Evolutionary conservation across 495 filamentous ascomycete species (phyloP).

Genomic region (Aspergillus bertholletiae): DNA sequence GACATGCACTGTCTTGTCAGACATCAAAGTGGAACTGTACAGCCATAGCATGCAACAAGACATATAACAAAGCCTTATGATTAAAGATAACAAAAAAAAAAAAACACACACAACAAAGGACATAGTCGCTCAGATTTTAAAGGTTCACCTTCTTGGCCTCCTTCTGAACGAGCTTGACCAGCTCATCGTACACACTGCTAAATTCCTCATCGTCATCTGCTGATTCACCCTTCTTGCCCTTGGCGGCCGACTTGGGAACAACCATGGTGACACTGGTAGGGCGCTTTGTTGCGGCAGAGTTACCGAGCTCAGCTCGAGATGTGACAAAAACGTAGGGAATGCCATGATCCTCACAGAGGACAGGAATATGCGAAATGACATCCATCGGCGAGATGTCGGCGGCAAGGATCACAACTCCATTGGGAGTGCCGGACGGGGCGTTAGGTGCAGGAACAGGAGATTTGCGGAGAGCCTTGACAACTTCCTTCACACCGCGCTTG

Average conservation of each 20-base stretch:
- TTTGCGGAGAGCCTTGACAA: conserved; percentile 94
- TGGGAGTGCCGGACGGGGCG: conserved; percentile 47
- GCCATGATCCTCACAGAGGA: conserved; percentile 95
- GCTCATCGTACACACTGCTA: conserved; percentile 65
- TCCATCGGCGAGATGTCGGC: conserved; percentile 97
- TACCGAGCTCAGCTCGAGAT: conserved; percentile 84
- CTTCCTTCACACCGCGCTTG: conserved; percentile 97
- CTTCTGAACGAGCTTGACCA: conserved; percentile 71
- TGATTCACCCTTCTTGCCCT: conserved; percentile 50
- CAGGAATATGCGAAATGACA: conserved; percentile 94
- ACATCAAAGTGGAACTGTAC: conserved; percentile 44
- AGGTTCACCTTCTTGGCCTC: conserved; percentile 50
- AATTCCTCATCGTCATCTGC: conserved; percentile 61
- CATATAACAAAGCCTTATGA: conserved; percentile 23
- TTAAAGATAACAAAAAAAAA: conserved; percentile 27
- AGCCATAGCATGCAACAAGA: conserved; percentile 37
- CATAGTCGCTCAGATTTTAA: conserved; percentile 25
- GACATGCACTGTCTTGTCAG: conserved; percentile 43
- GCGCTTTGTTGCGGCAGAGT: conserved; percentile 86
- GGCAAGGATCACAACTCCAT: conserved; percentile 83
- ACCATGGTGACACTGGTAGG: conserved; percentile 95
- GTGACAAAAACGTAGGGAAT: conserved; percentile 91
- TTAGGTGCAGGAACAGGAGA: conserved; percentile 57
- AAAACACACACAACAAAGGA: conserved; percentile 18
- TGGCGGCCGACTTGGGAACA: conserved; percentile 49